Base-by-base conservation (phyloP, 352 stramenopile species). In the Pythium coloratum region DNA sequence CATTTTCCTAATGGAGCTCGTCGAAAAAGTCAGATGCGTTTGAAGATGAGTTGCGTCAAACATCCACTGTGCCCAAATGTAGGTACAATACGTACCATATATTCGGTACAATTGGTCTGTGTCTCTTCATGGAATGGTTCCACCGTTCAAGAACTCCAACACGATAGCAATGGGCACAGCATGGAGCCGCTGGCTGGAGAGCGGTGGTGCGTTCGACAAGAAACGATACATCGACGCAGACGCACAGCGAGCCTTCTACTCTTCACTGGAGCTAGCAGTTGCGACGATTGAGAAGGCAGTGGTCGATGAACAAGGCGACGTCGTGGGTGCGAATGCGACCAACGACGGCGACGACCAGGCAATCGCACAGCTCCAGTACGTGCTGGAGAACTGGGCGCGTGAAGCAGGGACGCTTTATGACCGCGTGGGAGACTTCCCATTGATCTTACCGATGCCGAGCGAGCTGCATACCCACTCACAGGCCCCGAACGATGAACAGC, bases 381-480 rank as follows among this genome's bases (percentile, higher is more conserved):
- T 84, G 38, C 67, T 89, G 3, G 72, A 84, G 57, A 79, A 87
- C 61, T 89, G 80, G 80, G 44, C 72, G 24, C 69, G 78, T 26
- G 80, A 89, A 24, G 67, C 62, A 9, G 72, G 73, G 12, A 50
- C 76, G 18, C 32, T 86, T 14, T 88, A 81, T 34, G 71, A 82
- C 6, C 72, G 76, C 13, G 50, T 66, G 14, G 59, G 66, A 18
- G 78, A 85, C 14, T 81, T 83, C 28, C 73, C 73, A 1, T 50
- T 79, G 16, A 67, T 76, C 1, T 54, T 87, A n/a, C 47, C 64
- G 6, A 61, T 87, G 36, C 64, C 69, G 6, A 69, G 70, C 49
- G 81, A 86, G 55, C 64, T 87, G 4, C 47, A 71, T 14, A 54
- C 62, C 7, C 9, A 14, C 26, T 8, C 42, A 18, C 38, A 58